Percentiles rank a stretch among this genome's conserved stretches.
phyloP scores from a whole-genome alignment of 2,329 filamentous ascomycete species.

The Arachnomyces sp. region DNA sequence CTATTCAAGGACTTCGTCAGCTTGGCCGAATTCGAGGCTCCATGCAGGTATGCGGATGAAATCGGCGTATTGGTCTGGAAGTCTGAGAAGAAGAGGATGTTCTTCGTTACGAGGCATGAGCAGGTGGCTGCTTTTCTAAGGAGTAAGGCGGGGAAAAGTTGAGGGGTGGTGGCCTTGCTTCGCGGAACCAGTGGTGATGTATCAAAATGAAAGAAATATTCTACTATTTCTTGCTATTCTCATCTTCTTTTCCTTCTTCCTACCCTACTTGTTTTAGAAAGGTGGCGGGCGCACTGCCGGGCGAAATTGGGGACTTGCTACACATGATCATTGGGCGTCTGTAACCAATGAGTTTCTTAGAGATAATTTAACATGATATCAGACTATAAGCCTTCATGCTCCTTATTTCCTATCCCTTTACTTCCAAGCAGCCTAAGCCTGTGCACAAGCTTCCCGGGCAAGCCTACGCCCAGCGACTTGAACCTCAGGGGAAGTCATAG shows the following conservation, averaged over 20 bases:
- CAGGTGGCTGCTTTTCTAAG: constrained; percentile 76
- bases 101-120: constrained; percentile 87
- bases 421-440: too few relatives aligned
- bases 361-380: too few relatives aligned
- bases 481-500: too few relatives aligned
- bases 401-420: too few relatives aligned
- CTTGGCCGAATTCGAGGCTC: constrained; percentile 52
- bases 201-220: not conserved
- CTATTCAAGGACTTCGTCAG: constrained; percentile 81
- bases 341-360: too few relatives aligned
- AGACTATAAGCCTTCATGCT: too few relatives aligned
- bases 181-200: not conserved
- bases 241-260: not conserved
- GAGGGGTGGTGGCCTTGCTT: too few relatives aligned
- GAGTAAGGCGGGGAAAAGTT: constrained; percentile 47
- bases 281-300: not conserved
- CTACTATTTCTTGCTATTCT: too few relatives aligned
- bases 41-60: constrained; percentile 64
- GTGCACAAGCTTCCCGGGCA: too few relatives aligned
- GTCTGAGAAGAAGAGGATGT: constrained; percentile 68
- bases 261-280: too few relatives aligned
- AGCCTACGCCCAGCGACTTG: too few relatives aligned
- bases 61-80: constrained; percentile 86
- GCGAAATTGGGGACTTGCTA: not conserved
- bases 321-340: too few relatives aligned